Evolutionary conservation across 2,329 filamentous ascomycete species (phyloP), one percentile per base, ranked within the genome.

Genomic region (Claviceps fusiformis): DNA sequence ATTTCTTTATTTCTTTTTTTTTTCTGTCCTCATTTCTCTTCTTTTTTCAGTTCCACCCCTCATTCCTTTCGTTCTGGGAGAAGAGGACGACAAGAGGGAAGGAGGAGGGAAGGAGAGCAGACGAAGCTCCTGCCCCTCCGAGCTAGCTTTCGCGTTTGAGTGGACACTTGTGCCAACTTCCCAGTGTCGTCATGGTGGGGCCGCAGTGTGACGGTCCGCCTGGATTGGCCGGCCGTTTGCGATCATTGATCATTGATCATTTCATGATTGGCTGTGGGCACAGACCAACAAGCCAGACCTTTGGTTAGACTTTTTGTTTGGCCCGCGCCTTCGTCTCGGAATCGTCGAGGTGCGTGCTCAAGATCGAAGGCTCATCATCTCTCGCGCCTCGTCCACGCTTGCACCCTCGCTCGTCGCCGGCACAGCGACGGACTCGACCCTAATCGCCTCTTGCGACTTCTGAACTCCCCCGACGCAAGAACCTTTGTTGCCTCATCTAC

Each of bases 101-200:
- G 35, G 35, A 37, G 10, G 39, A 41, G 17, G 41, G 11, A 10
- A 48, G 47, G 43, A 27, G 44, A 29, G 44, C 27, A 27, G 44
- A 13, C 44, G 10, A 24, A 19, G 45, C 29, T 47, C 45, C 45
- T 27, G 13, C 15, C 27, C 6, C n/a, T 13, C 43, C 19, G 17
- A 43, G 17, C 7, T 41, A 37, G 8, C 35, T 37, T 37, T 37
- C 35, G 10, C 35, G 10, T 37, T 13, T 37, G 35, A 37, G 35
- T 37, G 7, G 31, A 33, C 31, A 33, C 43, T 45, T 45, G 44
- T 45, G 19, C 11, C 24, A 27, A 33, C 31, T 33, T 33, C 7
- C 13, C 13, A 47, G 45, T 47, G 47, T 55, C 54, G 54, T 55
- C 54, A 52, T 55, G 29, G 49, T 39, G 48, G 54, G 17, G 49